These are phyloP conservation scores for Oryza coarctata DNA, from an alignment of 176 grass and related monocot genomes.

Conservation along the genomic window DNA sequence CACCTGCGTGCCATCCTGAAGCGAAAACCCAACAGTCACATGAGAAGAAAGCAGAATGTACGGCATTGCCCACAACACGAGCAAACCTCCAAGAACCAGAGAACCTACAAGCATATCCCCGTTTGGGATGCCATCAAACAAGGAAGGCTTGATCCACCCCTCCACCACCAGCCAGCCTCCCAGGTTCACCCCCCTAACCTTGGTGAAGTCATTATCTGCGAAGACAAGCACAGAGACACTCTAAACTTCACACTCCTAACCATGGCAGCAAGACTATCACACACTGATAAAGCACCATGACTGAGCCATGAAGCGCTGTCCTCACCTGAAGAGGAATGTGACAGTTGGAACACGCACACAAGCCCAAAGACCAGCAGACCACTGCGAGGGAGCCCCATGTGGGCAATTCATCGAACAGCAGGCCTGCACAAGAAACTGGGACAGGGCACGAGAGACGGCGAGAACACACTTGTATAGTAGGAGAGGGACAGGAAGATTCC, in stretches of 20 bases:
- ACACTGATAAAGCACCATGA: neutral
- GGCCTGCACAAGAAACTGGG: neutral
- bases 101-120: slow-evolving; percentile 75
- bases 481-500: slow-evolving; percentile 40
- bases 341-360: neutral
- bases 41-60: neutral
- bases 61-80: neutral
- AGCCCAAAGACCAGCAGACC: slow-evolving; percentile 24
- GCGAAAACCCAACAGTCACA: neutral
- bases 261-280: neutral
- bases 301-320: neutral
- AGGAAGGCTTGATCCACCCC: slow-evolving; percentile 81
- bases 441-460: neutral
- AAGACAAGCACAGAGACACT: neutral
- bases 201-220: slow-evolving; percentile 51
- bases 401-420: slow-evolving; percentile 34
- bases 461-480: slow-evolving; percentile 4
- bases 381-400: neutral
- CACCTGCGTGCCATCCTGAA: slow-evolving; percentile 78
- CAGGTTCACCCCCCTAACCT: slow-evolving; percentile 77
- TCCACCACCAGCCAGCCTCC: slow-evolving; percentile 92
- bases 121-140: slow-evolving; percentile 79
- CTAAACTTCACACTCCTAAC: neutral
- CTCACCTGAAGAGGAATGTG: slow-evolving; percentile 27
- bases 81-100: neutral